A percentile compares a stretch with the other conserved stretches of the same genome.
These are phyloP conservation scores for Conoideocrella luteorostrata DNA, from an alignment of 2,329 filamentous ascomycete genomes.

Conservation along the genomic window DNA sequence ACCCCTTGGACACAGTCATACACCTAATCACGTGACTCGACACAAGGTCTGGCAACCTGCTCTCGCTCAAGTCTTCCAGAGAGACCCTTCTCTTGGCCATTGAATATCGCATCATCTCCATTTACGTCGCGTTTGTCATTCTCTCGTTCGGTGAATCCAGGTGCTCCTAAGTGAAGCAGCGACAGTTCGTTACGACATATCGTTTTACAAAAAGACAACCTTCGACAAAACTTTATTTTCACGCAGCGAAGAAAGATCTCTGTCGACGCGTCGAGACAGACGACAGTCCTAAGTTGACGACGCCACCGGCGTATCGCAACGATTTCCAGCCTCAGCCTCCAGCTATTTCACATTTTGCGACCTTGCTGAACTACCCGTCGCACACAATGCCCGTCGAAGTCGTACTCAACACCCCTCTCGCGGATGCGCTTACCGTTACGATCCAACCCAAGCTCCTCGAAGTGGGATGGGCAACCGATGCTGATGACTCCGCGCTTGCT, in stretches of 20 bases:
- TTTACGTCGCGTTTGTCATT: conserved; percentile 1
- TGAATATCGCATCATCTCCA: not conserved
- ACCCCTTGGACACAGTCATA: too few species aligned
- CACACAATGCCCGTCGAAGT: conserved; percentile 71
- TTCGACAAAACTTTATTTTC: not conserved
- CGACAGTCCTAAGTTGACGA: conserved; percentile 4
- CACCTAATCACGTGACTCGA: not conserved
- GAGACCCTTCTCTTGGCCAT: not conserved
- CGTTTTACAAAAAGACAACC: not conserved
- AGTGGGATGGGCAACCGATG: conserved; percentile 82
- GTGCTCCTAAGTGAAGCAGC: not conserved
- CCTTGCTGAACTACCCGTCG: not conserved
- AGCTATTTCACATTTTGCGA: not conserved
- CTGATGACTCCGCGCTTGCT: conserved; percentile 70
- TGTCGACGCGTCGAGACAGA: conserved; percentile 3
- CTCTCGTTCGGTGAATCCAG: not conserved
- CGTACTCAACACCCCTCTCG: conserved; percentile 71
- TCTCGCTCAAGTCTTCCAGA: conserved; percentile 1
- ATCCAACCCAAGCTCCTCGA: conserved; percentile 91
- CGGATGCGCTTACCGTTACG: conserved; percentile 71
- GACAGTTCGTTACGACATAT: not conserved
- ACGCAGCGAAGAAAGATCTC: not conserved
- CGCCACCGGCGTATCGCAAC: conserved; percentile 9
- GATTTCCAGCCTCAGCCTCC: conserved; percentile 2
- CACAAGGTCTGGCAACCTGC: not conserved